Percentiles rank a stretch among this genome's conserved stretches.
Evolutionary conservation across 1,139 yeast genomes (phyloP).

Genomic region (Suhomyces bribrorum): DNA sequence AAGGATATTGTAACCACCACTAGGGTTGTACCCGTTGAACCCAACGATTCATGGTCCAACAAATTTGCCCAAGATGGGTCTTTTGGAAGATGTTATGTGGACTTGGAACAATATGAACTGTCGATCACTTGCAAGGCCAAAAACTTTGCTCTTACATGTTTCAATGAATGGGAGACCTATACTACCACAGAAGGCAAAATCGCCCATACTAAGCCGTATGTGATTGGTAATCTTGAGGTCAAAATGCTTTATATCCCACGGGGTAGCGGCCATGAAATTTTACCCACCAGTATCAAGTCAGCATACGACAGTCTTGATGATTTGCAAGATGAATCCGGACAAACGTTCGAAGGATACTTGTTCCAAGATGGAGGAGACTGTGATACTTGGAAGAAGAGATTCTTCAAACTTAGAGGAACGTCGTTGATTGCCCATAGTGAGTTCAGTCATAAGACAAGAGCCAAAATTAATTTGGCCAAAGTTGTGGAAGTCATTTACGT

Average conservation of each 20-base stretch:
- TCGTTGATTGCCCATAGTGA: conserved; percentile 69
- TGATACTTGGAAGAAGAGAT: conserved; percentile 60
- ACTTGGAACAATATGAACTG: conserved; percentile 59
- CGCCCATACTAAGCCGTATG: conserved; percentile 52
- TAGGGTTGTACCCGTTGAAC: conserved; percentile 52
- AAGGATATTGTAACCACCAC: conserved; percentile 55
- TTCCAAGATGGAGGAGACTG: conserved; percentile 84
- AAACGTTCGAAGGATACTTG: conserved; percentile 58
- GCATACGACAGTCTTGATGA: conserved; percentile 57
- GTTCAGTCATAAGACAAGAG: conserved; percentile 58
- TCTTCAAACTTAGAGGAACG: conserved; percentile 59
- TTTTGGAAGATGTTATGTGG: conserved; percentile 73
- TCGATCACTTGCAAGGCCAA: conserved; percentile 55
- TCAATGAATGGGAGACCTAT: conserved; percentile 77
- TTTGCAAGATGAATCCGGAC: conserved; percentile 39
- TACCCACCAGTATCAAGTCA: conserved; percentile 65
- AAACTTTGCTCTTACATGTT: conserved; percentile 59
- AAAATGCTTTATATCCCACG: conserved; percentile 74
- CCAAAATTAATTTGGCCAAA: conserved; percentile 65
- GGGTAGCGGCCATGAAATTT: conserved; percentile 52
- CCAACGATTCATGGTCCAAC: conserved; percentile 55
- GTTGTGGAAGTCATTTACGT: conserved; percentile 55
- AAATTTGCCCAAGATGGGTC: conserved; percentile 83
- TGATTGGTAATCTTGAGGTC: conserved; percentile 67
- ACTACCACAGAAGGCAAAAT: conserved; percentile 29